Evolutionary conservation across 768 basidiomycete species (phyloP), one percentile per base, ranked within the genome.

Genomic region (Trametes gibbosa): DNA sequence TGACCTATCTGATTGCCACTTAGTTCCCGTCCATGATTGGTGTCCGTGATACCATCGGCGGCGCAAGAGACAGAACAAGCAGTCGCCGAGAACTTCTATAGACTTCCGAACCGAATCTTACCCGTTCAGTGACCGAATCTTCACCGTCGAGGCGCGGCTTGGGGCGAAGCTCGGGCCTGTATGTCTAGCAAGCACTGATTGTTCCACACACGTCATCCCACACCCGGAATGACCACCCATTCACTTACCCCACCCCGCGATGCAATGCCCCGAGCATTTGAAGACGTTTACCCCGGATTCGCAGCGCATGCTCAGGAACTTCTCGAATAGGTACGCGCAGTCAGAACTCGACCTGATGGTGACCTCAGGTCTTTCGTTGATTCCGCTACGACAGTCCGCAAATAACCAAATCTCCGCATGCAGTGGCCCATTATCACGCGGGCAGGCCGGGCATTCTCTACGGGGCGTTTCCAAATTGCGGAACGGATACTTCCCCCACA

Each of bases 261-360:
- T 65, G 61, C 51, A 66, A 67, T 66, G 68, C 58, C 56, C 68
- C 68, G 68, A 69, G 54, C 66, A 69, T 69, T 66, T 60, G 63
- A 58, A 67, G 64, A 66, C 56, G 53, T 60, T 69, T 66, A 58
- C 65, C 68, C 68, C 58, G 61, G 48, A 60, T 60, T 50, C 63
- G 59, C 62, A 43, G 56, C 34, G 54, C 32, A 17, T 35, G n/a
- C 54, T 17, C 23, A 47, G 50, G 45, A 32, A 42, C 42, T 56
- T 48, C 60, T 58, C 43, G 14, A 37, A 47, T 58, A 9, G 56
- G 56, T 57, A 41, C 46, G 50, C 55, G 39, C 25, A 51, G 50
- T 37, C 45, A 34, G 17, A 51, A 21, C 50, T 24, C 50, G 45
- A 51, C 43, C 48, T 40, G 40, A 48, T 19, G 54, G 42, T 61